Base-by-base conservation (phyloP, 148 eudicot genomes). In the Rhododendron kiyosumense region DNA sequence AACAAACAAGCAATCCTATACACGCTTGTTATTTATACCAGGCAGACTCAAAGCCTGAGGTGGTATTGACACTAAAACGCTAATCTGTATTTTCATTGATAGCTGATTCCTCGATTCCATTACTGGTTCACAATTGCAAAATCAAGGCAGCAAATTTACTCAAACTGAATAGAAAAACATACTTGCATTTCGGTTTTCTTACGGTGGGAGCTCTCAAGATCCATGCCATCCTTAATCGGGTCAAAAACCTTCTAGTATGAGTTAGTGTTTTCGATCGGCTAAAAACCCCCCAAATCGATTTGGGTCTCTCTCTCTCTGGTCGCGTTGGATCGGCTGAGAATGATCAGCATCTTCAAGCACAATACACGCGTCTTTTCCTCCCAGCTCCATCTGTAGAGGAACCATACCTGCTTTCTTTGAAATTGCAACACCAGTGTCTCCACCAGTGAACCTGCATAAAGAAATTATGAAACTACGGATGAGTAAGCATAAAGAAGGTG, bases 321-420 rank as follows among this genome's bases (percentile, higher is more conserved):
- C 41, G 41, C 5, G 5, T 38, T 38, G 41, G 41, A 38, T 38
- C 5, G 41, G 41, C 41, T 4, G 41, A 38, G 41, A 38, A 4
- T 38, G 86, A 89, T 97, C 99, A 76, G 99, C 99, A 87, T 97
- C 99, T 86, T 97, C 98, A 51, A 97, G 99, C 84, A 97, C 93
- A 84, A 97, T 93, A 88, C 98, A 97, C 49, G 98, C 98, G 75
- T 97, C 99, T 90, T 97, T 97, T 86, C 99, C 99, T 82, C 99
- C 99, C 1, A 97, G 94, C 83, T 97, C 99, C 99, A 97, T 97
- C 87, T 97, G 98, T 49, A 95, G 92, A 15, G 99, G 99, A 77
- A 97, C 51, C 99, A 97, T 97, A 57, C 98, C 99, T 36, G 98
- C 99, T 89, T 97, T 97, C 93, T 97, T 97, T 5, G 99, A 95